These are phyloP conservation scores for Termitomyces sp. DNA, from an alignment of 1,284 basidiomycete genomes.

Conservation along the genomic window DNA sequence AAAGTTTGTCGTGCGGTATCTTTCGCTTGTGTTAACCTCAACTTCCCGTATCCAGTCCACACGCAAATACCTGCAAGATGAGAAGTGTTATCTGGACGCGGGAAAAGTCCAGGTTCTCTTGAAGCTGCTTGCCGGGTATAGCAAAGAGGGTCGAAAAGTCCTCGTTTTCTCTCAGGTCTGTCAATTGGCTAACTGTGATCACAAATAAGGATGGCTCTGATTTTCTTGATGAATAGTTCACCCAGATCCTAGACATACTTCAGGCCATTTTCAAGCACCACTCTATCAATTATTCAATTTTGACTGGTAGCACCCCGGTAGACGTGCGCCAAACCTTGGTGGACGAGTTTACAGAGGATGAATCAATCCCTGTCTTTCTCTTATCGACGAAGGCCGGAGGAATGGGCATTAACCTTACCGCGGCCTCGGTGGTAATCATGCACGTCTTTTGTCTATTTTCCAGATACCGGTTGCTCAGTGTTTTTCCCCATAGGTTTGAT, in stretches of 20 bases:
- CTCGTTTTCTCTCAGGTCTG: conserved; percentile 89
- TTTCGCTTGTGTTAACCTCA: conserved; percentile 5
- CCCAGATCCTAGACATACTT: conserved; percentile 91
- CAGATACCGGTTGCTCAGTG: background rate
- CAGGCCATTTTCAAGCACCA: conserved; percentile 79
- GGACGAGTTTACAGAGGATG: conserved; percentile 95
- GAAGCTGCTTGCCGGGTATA: conserved; percentile 68
- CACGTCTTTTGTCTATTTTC: conserved; percentile 29
- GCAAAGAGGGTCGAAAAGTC: conserved; percentile 72
- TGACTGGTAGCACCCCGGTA: conserved; percentile 93
- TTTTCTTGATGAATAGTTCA: conserved; percentile 58
- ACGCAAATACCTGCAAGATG: conserved; percentile 70
- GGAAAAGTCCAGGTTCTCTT: conserved; percentile 84
- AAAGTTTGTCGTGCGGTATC: conserved; percentile 50
- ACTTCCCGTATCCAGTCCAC: conserved; percentile 54
- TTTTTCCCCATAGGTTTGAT: conserved; percentile 67
- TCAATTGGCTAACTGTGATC: conserved; percentile 14
- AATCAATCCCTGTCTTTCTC: conserved; percentile 87
- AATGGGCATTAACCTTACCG: conserved; percentile 89
- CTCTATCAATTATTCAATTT: conserved; percentile 77
- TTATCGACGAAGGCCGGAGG: conserved; percentile 95
- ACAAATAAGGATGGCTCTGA: background rate
- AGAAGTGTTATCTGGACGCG: conserved; percentile 79
- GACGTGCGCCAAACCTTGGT: conserved; percentile 91
- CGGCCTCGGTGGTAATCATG: conserved; percentile 91